Percentiles rank a stretch among this genome's conserved stretches.
Conservation (phyloP, 208 protist genomes). For the Wallacemonas sp. region DNA sequence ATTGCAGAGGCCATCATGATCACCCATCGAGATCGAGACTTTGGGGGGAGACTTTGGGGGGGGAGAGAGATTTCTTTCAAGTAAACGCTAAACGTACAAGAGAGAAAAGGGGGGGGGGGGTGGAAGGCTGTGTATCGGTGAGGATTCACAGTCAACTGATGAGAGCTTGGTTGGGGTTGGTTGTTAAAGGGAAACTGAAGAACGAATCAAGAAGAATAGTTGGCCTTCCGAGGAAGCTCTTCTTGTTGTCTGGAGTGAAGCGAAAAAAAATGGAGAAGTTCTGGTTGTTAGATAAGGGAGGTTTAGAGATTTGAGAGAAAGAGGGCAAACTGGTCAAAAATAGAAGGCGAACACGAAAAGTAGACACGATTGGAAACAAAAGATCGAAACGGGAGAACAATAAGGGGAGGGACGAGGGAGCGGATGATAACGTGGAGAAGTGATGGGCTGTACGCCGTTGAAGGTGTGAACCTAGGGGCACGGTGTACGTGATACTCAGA, state of each 20-base stretch:
- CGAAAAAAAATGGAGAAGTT: conserved; percentile 11
- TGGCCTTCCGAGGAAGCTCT: conserved; percentile 7
- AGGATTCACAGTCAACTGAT: too few relatives aligned
- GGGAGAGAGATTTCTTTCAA: not conserved
- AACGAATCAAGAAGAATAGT: not conserved
- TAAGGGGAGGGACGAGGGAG: not conserved
- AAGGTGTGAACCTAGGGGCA: not conserved
- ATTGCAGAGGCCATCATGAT: conserved; percentile 35
- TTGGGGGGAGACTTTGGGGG: not conserved
- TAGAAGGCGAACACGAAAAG: not conserved
- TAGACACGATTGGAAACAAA: not conserved
- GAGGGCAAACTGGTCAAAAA: not conserved
- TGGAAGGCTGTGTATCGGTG: not conserved
- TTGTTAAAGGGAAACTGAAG: too few relatives aligned
- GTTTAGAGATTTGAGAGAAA: conserved; percentile 15
- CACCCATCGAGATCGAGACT: conserved; percentile 30
- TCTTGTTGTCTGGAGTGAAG: not conserved
- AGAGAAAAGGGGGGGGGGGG: conserved; percentile 1
- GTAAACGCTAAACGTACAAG: not conserved
- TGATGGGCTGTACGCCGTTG: not conserved
- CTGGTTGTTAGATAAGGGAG: not conserved
- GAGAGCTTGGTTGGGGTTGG: too few relatives aligned
- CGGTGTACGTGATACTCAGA: too few relatives aligned
- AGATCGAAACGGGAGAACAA: not conserved
- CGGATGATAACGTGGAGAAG: too few relatives aligned